phyloP scores from a whole-genome alignment of 202 grass and related monocot species.

The Musa balbisiana region DNA sequence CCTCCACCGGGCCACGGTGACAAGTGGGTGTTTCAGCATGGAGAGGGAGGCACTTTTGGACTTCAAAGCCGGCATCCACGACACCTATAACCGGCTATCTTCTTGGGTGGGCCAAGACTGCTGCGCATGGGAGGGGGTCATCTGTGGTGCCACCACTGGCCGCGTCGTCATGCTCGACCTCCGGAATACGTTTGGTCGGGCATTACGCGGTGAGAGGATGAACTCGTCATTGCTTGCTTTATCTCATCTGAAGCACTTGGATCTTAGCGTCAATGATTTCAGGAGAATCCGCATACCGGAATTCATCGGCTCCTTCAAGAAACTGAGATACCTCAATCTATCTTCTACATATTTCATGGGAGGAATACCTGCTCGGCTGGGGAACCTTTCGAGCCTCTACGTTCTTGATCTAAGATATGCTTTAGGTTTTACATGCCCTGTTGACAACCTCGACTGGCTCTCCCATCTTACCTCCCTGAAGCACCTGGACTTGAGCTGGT shows the following conservation, averaged over 20 bases:
- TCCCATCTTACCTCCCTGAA: background rate
- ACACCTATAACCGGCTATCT: background rate
- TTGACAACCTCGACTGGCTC: background rate
- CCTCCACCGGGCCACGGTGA: too few relatives aligned
- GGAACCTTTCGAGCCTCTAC: background rate
- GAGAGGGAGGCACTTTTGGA: too few relatives aligned
- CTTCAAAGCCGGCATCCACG: too few relatives aligned
- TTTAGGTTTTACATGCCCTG: background rate
- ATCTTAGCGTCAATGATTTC: constrained; percentile 19
- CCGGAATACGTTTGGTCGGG: too few relatives aligned
- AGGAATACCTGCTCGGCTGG: background rate
- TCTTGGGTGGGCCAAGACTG: too few relatives aligned
- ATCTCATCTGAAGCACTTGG: background rate
- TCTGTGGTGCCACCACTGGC: too few relatives aligned
- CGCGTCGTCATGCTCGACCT: too few relatives aligned
- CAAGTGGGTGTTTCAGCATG: too few relatives aligned
- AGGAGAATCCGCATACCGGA: background rate
- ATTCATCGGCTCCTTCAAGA: constrained; percentile 10
- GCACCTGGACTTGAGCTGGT: background rate
- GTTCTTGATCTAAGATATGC: background rate
- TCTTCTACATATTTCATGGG: background rate
- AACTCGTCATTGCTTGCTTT: too few relatives aligned
- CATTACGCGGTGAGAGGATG: too few relatives aligned
- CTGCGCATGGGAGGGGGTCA: too few relatives aligned
- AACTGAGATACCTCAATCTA: constrained; percentile 21